Evolutionary conservation across 2,329 filamentous ascomycete genomes (phyloP), one percentile per base, ranked within the genome.

Genomic region (Fusarium piperis): DNA sequence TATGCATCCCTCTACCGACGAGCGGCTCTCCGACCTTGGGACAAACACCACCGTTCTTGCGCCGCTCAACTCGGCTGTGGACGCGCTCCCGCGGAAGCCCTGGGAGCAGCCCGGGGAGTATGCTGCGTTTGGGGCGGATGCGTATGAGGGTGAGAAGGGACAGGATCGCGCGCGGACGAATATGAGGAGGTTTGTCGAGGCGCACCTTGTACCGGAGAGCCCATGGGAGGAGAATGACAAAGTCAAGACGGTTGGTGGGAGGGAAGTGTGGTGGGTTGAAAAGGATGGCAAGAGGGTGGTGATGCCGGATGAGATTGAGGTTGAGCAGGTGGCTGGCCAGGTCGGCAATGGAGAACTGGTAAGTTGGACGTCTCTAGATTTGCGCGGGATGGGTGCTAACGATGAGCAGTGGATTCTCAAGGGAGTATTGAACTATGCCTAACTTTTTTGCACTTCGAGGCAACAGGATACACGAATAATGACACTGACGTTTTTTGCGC

Each of bases 301-400:
- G 30, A 91, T 95, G 85, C 96, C 95, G 1, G 92, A 92, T 7
- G 87, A 90, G 71, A 89, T 98, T 46, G 90, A 95, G 79, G 92
- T 98, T 15, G 88, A 91, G 44, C 90, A 85, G 64, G 86, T 97
- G 58, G 92, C 91, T 2, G 92, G 91, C 73, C 88, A 90, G 67
- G 95, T 97, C 18, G 88, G 90, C 4, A 99, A 98, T 79, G 96
- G 96, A 5, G 93, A 98, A 82, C 87, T 98, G 73, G 86, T 87
- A 79, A 78, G 86, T 82, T 8, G 16, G 7, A 11, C 8, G 18
- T 12, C 1, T 36, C 12, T 8, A 15, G 6, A 12, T 15, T 23
- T 20, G 16, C 1, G 6, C 10, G 36, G 7, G 11, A 12, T 3
- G 35, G 13, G 35, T 61, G 30, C 62, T 70, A 55, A 70, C 55